These are phyloP conservation scores for Hypoxylon rickii DNA, from an alignment of 495 filamentous ascomycete genomes.

Conservation along the genomic window DNA sequence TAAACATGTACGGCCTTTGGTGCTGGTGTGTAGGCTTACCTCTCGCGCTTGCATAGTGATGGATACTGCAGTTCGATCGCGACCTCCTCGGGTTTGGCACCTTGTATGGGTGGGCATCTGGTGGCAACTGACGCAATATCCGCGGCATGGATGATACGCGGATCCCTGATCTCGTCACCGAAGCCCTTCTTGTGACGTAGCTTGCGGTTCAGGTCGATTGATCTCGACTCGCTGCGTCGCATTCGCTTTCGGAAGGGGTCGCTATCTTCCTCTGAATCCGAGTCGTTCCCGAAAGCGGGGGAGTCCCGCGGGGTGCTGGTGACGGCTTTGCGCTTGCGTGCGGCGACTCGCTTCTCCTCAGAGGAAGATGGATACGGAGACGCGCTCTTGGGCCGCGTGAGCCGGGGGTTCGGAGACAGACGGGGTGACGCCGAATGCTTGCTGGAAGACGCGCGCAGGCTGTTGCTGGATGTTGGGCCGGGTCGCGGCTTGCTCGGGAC, in stretches of 20 bases:
- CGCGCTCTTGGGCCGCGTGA: conserved; percentile 38
- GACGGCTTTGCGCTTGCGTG: conserved; percentile 38
- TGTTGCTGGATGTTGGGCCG: conserved; percentile 13
- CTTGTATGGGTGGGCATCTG: conserved; percentile 52
- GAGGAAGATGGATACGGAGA: conserved; percentile 43
- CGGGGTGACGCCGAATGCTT: conserved; percentile 28
- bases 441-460: conserved; percentile 22
- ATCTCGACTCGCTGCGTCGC: conserved; percentile 30
- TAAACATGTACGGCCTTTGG: conserved; percentile 9
- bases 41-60: conserved; percentile 67
- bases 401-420: conserved; percentile 31
- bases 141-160: conserved; percentile 65
- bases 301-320: conserved; percentile 37
- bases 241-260: conserved; percentile 38
- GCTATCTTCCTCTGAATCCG: conserved; percentile 32
- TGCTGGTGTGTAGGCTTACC: conserved; percentile 49
- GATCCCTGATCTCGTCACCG: conserved; percentile 59
- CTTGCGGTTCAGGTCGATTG: conserved; percentile 59
- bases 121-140: conserved; percentile 63
- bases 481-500: conserved; percentile 32
- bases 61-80: conserved; percentile 72
- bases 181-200: conserved; percentile 63
- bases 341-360: conserved; percentile 36
- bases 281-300: conserved; percentile 36
- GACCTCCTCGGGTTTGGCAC: conserved; percentile 56